Base-by-base conservation (phyloP, 768 basidiomycete species). In the Termitomyces sp. region DNA sequence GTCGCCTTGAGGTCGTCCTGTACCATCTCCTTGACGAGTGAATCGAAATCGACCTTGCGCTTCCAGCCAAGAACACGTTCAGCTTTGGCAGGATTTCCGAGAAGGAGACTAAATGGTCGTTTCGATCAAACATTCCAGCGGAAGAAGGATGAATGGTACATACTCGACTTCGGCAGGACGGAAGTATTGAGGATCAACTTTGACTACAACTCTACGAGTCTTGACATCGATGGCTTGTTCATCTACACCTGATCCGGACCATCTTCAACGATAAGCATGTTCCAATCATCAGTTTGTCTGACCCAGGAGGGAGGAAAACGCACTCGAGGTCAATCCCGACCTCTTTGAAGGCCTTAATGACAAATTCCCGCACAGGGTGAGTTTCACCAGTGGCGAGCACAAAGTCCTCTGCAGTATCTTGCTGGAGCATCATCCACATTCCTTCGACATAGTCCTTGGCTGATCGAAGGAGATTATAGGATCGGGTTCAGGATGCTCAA, bases 341-440 rank as follows among this genome's bases (percentile, higher is more conserved):
- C 50, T 80, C 73, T 3, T 64, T 75, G 70, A 98, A 98, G 20
- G 96, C 71, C 73, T 91, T 93, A 69, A 94, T 85, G 65, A 98
- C 92, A 64, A 86, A 97, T 74, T 98, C 94, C 57, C 92, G 86
- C 28, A 98, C 95, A 42, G 85, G 85, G 72, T 98, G 95, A 32
- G 93, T 98, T 78, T 98, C 96, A 30, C 94, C 94, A 1, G 94
- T 97, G 0, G 94, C 94, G 47, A 97, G 90, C 54, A 97, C 94
- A 66, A 91, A 98, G 74, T 98, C 95, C 10, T 94, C 85, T 1
- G 95, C 76, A 22, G 66, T 59, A 7, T 86, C 77, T 72, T 96
- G 93, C 72, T 98, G 95, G 46, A 98, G 85, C 85, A 98, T 94
- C 67, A 81, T 80, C 94, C 94, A 97, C 95, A 97, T 97, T 42